Conservation (phyloP, 139 green algal species). For the Pleodorina starrii region DNA sequence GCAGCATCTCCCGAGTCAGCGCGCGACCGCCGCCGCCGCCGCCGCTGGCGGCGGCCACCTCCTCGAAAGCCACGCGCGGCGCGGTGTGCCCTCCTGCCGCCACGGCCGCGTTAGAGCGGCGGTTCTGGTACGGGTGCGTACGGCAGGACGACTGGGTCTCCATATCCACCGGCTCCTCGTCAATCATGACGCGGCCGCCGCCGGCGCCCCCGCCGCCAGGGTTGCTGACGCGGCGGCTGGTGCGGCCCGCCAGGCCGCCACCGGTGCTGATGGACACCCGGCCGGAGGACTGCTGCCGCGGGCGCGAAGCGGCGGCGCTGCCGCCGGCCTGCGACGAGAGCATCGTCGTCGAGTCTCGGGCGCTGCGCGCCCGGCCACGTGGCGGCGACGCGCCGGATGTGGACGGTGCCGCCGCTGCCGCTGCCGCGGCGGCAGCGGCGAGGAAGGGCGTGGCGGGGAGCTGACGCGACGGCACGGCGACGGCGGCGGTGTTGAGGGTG, state of each 20-base stretch:
- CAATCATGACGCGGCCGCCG: conserved; percentile 39
- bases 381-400: no score
- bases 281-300: neutral
- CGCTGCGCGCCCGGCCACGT: neutral
- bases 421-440: neutral
- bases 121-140: neutral
- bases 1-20: conserved; percentile 41
- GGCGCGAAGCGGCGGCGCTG: neutral
- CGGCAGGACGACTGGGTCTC: conserved; percentile 24
- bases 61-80: neutral
- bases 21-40: neutral
- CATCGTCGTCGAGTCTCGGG: neutral
- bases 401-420: neutral
- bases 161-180: conserved; percentile 46
- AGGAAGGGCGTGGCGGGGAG: neutral
- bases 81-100: neutral
- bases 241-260: neutral
- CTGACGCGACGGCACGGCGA: neutral
- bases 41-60: neutral
- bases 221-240: neutral
- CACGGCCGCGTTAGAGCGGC: neutral
- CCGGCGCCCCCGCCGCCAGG: no score
- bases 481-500: conserved; percentile 30
- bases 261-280: neutral
- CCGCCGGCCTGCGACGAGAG: neutral